A percentile compares a stretch with the other conserved stretches of the same genome.
phyloP scores from a whole-genome alignment of 805 yeast species.

The Kazachstania psychrophila region DNA sequence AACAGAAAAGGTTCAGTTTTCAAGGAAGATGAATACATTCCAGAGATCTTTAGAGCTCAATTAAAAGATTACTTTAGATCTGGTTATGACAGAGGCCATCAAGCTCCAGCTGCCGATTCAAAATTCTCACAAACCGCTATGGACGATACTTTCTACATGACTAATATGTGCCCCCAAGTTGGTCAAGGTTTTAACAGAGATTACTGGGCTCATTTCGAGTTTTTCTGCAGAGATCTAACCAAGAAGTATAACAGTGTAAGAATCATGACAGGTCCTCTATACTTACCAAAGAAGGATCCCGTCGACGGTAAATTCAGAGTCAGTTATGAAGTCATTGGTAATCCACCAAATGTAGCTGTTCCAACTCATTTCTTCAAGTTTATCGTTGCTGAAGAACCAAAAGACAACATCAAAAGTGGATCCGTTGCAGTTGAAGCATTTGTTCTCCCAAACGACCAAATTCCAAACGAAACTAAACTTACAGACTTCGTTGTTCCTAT shows the following conservation, averaged over 20 bases:
- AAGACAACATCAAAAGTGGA: constrained; percentile 26
- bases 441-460: constrained; percentile 81
- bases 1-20: constrained; percentile 78
- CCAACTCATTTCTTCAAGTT: constrained; percentile 96
- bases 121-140: constrained; percentile 82
- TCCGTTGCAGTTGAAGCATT: constrained; percentile 77
- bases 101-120: constrained; percentile 97
- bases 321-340: constrained; percentile 85
- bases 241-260: constrained; percentile 64
- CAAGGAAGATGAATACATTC: constrained; percentile 78
- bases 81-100: constrained; percentile 95
- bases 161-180: constrained; percentile 94
- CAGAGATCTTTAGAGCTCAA: constrained; percentile 62
- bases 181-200: constrained; percentile 97
- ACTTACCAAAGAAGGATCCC: constrained; percentile 65
- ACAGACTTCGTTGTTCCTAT: constrained; percentile 77
- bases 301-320: constrained; percentile 79
- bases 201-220: constrained; percentile 95
- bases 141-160: constrained; percentile 86
- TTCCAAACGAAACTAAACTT: constrained; percentile 62
- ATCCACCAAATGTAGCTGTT: constrained; percentile 93
- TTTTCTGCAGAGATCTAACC: constrained; percentile 73
- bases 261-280: constrained; percentile 88
- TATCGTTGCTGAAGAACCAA: constrained; percentile 68
- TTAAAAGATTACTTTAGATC: constrained; percentile 84